phyloP scores from a whole-genome alignment of 345 rosid genomes.

The Eucalyptus guilfoylei region DNA sequence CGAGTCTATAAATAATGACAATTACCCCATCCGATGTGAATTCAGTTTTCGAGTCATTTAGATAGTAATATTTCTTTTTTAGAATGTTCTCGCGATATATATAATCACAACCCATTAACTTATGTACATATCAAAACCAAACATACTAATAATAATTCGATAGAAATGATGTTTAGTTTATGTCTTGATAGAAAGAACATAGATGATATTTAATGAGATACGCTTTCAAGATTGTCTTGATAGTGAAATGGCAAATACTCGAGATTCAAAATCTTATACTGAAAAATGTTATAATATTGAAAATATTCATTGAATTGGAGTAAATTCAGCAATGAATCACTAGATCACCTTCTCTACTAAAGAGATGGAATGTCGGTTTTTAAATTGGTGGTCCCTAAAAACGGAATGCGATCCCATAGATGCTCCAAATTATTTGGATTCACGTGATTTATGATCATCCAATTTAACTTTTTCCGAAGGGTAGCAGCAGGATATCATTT shows the following conservation, averaged over 20 bases:
- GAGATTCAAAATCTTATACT: neutral
- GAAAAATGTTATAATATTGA: neutral
- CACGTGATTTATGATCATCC: neutral
- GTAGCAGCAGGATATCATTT: neutral
- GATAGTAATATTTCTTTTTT: rapidly evolving
- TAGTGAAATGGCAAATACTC: rapidly evolving
- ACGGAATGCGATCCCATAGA: neutral
- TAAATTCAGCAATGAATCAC: neutral
- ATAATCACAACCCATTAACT: neutral
- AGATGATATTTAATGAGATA: rapidly evolving
- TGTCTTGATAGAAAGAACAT: neutral
- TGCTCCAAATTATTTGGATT: neutral
- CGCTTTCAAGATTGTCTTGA: rapidly evolving
- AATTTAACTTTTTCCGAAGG: neutral
- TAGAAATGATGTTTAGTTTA: neutral
- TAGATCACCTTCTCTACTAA: neutral
- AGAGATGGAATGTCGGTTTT: neutral
- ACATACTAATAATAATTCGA: neutral
- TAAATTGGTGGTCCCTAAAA: neutral
- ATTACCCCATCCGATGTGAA: rapidly evolving
- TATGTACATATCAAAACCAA: no score
- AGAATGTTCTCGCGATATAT: neutral
- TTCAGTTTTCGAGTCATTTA: no score
- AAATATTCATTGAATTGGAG: neutral
- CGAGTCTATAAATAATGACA: rapidly evolving